Conservation (phyloP, 140 eudicot genomes). For the Flaveria floridana region DNA sequence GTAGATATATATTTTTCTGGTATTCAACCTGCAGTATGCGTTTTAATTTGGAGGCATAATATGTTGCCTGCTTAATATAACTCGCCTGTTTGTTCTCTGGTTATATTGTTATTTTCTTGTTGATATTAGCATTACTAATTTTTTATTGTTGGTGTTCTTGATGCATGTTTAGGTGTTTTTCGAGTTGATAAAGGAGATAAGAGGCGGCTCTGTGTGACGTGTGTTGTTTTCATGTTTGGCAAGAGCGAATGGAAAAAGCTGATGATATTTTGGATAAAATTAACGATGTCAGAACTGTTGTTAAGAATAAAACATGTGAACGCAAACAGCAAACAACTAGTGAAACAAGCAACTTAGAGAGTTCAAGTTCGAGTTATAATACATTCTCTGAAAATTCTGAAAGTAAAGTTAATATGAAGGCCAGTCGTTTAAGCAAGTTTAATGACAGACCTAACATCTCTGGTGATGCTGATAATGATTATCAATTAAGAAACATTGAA, state of each 20-base stretch:
- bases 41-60: not conserved
- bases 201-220: slow-evolving; percentile 46
- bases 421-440: slow-evolving; percentile 22
- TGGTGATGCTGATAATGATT: slow-evolving; percentile 16
- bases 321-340: slow-evolving; percentile 41
- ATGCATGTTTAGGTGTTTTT: slow-evolving; percentile 46
- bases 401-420: slow-evolving; percentile 39
- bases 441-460: slow-evolving; percentile 29
- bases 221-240: slow-evolving; percentile 47
- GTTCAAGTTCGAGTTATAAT: slow-evolving; percentile 42
- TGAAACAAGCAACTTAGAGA: slow-evolving; percentile 43
- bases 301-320: slow-evolving; percentile 27
- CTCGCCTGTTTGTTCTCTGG: not conserved
- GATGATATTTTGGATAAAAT: slow-evolving; percentile 50
- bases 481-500: slow-evolving; percentile 11
- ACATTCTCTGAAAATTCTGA: slow-evolving; percentile 50
- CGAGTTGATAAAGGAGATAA: slow-evolving; percentile 37
- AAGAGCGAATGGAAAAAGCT: slow-evolving; percentile 51
- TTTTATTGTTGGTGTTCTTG: slow-evolving; percentile 17
- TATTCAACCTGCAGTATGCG: not conserved
- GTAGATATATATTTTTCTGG: not conserved
- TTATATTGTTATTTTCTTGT: not conserved
- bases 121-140: slow-evolving; percentile 8
- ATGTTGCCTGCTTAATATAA: not conserved
- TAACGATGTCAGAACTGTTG: slow-evolving; percentile 30